These are phyloP conservation scores for Pseudocercospora fuligena DNA, from an alignment of 2,329 filamentous ascomycete species.

Conservation along the genomic window DNA sequence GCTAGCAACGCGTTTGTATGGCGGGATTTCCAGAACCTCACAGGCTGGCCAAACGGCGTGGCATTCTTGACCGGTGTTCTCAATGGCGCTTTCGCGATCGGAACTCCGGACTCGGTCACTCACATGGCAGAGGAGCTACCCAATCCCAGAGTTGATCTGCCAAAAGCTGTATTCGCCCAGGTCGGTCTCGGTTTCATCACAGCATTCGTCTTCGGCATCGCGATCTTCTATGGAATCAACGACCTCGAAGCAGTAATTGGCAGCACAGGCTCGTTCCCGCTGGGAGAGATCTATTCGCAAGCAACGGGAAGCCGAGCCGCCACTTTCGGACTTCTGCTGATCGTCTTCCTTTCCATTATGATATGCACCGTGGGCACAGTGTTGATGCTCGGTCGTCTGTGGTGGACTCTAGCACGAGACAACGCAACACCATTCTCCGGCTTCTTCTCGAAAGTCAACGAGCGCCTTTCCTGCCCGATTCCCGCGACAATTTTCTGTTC, in stretches of 20 bases:
- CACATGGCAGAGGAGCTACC: constrained; percentile 46
- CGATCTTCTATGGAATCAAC: constrained; percentile 57
- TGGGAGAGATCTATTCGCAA: constrained; percentile 55
- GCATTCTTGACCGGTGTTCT: constrained; percentile 45
- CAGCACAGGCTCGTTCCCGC: constrained; percentile 49
- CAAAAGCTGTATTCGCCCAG: constrained; percentile 57
- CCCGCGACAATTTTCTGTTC: constrained; percentile 63
- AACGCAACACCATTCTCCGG: constrained; percentile 62
- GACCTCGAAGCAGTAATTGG: constrained; percentile 49
- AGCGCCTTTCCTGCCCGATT: constrained; percentile 62
- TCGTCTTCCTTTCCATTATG: constrained; percentile 58
- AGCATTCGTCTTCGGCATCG: constrained; percentile 55
- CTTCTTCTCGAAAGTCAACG: constrained; percentile 60
- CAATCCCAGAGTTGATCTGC: constrained; percentile 49
- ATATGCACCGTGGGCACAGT: constrained; percentile 58
- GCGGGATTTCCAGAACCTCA: constrained; percentile 51
- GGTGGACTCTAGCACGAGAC: constrained; percentile 63
- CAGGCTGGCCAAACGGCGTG: constrained; percentile 53
- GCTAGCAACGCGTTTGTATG: constrained; percentile 51
- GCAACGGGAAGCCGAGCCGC: constrained; percentile 56
- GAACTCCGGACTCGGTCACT: constrained; percentile 43
- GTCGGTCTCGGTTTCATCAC: constrained; percentile 53
- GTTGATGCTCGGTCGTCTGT: constrained; percentile 50
- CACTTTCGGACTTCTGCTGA: constrained; percentile 62
- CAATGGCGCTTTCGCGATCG: constrained; percentile 46